Evolutionary conservation across 1,284 basidiomycete species (phyloP), one percentile per base, ranked within the genome.

Genomic region (Heterobasidion parviporum): DNA sequence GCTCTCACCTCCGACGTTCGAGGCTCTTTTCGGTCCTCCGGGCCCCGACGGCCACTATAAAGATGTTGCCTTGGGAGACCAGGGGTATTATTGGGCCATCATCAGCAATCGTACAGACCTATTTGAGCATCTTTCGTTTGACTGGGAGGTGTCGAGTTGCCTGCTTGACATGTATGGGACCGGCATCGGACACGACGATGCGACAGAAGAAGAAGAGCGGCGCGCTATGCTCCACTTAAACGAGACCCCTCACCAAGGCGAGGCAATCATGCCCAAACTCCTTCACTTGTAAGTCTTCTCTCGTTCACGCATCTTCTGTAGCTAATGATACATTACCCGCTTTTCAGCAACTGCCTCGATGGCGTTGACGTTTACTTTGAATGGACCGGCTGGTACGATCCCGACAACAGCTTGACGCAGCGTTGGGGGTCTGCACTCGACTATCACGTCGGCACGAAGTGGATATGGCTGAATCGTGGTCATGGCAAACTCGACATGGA

Each of bases 71-170:
- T 69, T 79, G 20, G 76, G 76, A 50, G 77, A 78, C 63, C 76
- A 79, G 63, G 74, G 75, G 5, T 79, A 76, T 59, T 78, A 75
- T 74, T 79, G 76, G 75, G 76, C 76, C 45, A 76, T 79, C 59
- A 71, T 77, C 18, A 70, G 70, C 58, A 64, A 74, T 56, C 67
- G 67, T 38, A 67, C 67, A 8, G 72, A 75, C 33, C 60, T 77
- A 8, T 74, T 74, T 55, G 66, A 72, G 60, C 74, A 72, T 50
- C 64, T 78, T 53, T 68, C 66, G 58, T 75, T 67, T 61, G 76
- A 77, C 58, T 78, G 73, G 64, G 76, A 79, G 65, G 68, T 78
- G 16, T 73, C 76, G 20, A 77, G 72, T 60, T 78, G 76, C 60
- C 64, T 78, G 50, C 58, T 77, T 57, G 73, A 77, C 59, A 75